phyloP scores from a whole-genome alignment of 345 rosid species.

The Bruguiera sexangula region DNA sequence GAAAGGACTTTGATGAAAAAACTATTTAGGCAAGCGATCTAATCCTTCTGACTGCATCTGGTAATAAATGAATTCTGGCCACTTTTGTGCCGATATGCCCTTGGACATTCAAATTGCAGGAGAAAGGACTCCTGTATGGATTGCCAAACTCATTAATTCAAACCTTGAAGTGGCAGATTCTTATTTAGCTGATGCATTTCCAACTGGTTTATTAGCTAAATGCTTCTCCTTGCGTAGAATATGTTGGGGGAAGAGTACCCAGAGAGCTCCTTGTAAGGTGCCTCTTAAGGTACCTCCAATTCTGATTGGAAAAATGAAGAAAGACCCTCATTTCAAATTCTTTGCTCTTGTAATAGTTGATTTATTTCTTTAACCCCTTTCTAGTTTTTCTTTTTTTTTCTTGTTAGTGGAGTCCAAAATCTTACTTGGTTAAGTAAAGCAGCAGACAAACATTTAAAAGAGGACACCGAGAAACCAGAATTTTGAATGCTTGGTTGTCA shows the following conservation, averaged over 20 bases:
- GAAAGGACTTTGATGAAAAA: constrained; percentile 80
- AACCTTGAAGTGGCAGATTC: constrained; percentile 45
- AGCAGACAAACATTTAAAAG: too few relatives aligned
- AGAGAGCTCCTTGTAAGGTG: constrained; percentile 81
- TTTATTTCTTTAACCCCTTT: constrained; percentile 15
- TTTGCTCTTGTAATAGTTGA: not conserved
- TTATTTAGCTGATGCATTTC: constrained; percentile 39
- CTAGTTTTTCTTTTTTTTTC: constrained; percentile 3
- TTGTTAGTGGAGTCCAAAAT: too few relatives aligned
- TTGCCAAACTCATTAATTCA: constrained; percentile 57
- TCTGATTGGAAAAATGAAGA: too few relatives aligned
- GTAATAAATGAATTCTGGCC: constrained; percentile 57
- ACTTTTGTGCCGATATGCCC: constrained; percentile 15
- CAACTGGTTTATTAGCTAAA: constrained; percentile 47
- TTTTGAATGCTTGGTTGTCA: too few relatives aligned
- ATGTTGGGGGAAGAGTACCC: constrained; percentile 91
- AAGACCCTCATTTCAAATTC: not conserved
- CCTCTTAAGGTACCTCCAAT: not conserved
- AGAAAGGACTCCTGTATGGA: constrained; percentile 87
- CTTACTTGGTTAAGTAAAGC: too few relatives aligned
- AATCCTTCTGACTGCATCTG: constrained; percentile 79
- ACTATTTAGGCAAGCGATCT: constrained; percentile 82
- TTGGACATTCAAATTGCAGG: constrained; percentile 39
- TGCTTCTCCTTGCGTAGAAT: constrained; percentile 70
- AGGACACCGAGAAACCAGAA: too few relatives aligned